Evolutionary conservation across 345 rosid species (phyloP), one percentile per base, ranked within the genome.

Genomic region (Litchi chinensis): DNA sequence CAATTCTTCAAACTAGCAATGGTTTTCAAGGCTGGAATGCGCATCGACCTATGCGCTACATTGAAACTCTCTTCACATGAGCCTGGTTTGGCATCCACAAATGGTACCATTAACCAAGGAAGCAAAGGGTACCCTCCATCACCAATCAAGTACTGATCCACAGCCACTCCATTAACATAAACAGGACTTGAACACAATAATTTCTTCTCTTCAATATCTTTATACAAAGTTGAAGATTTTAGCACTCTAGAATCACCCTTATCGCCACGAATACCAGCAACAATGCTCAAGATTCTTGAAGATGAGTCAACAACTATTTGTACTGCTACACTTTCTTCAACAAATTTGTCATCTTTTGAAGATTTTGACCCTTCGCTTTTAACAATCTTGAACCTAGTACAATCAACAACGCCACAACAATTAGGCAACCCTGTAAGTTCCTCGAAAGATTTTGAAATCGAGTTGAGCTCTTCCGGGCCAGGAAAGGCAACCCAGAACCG

Each of bases 401-500:
- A 90, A 65, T 79, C 85, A 73, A 92, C 81, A 56, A 86, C 89
- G 4, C 95, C 95, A 46, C 95, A 89, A 54, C 95, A 92, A 83
- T 90, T 89, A 5, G 91, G 91, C 73, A 89, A 80, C 46, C 92
- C 90, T 0, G 89, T 65, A 21, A 84, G 69, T 28, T 80, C 79
- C 77, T 88, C 86, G 13, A 90, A 90, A 15, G 83, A 89, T 16
- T 64, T 73, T 0, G 92, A 87, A 13, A 90, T 83, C 4, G 84
- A 80, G 76, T 82, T 81, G 3, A 90, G 87, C 82, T 90, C 95
- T 22, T 69, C 70, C 9, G 86, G 71, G 40, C 82, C 65, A 18
- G 91, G 93, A 80, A 90, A 92, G 10, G 81, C 91, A 15, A 89
- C 87, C 95, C 95, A 87, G 81, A 90, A 90, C 21, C 93, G 88